Evolutionary conservation across 257 asterid species (phyloP).

Genomic region (Knoxia roxburghii): DNA sequence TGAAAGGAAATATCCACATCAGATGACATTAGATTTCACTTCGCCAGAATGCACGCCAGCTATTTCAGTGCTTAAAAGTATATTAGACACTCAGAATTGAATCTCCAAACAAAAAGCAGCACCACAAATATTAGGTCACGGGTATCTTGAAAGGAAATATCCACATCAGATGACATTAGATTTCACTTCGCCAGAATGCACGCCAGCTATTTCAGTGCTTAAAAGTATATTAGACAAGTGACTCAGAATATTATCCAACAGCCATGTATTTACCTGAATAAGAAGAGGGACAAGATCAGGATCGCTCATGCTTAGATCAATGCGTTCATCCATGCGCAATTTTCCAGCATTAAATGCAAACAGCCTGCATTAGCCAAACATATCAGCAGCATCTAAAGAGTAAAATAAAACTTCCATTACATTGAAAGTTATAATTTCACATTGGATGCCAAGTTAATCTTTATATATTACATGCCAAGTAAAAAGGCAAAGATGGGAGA

Average conservation of each 20-base stretch:
- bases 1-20: background rate
- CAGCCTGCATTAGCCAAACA: slow-evolving; percentile 48
- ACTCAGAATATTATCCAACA: slow-evolving; percentile 13
- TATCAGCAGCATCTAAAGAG: slow-evolving; percentile 8
- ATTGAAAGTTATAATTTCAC: background rate
- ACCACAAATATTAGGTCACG: background rate
- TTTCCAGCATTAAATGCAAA: slow-evolving; percentile 76
- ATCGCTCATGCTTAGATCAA: slow-evolving; percentile 96
- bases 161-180: background rate
- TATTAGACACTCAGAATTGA: background rate
- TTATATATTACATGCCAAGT: background rate
- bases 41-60: no score
- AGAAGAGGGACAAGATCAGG: slow-evolving; percentile 93
- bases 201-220: background rate
- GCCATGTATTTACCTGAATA: slow-evolving; percentile 60
- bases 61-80: background rate
- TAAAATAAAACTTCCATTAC: slow-evolving; percentile 6
- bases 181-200: no score
- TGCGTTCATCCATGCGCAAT: slow-evolving; percentile 85
- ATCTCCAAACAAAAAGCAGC: background rate
- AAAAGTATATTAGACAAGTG: background rate
- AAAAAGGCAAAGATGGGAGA: background rate
- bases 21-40: background rate
- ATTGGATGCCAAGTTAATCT: background rate
- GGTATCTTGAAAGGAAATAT: background rate